Conservation (phyloP, 1,284 basidiomycete genomes). For the Apiotrichum gracile region DNA sequence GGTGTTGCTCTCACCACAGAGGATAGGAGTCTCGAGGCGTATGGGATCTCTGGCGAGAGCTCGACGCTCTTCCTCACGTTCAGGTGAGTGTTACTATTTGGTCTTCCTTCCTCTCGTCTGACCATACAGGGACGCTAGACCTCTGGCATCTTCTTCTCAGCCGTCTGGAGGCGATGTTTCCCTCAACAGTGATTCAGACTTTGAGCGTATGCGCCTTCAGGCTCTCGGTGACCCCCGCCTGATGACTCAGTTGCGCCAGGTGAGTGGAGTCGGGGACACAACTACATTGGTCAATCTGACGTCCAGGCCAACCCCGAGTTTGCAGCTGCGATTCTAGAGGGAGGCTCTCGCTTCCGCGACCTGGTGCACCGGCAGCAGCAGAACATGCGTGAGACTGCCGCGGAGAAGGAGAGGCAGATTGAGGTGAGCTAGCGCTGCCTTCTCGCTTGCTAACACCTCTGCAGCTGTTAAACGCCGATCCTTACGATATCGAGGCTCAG, state of each 20-base stretch:
- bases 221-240: slow-evolving; percentile 73
- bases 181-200: slow-evolving; percentile 58
- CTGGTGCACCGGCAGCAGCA: slow-evolving; percentile 62
- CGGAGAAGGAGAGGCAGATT: slow-evolving; percentile 60
- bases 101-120: not conserved
- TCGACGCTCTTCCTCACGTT: slow-evolving; percentile 40
- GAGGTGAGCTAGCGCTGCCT: slow-evolving; percentile 47
- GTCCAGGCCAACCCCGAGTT: slow-evolving; percentile 69
- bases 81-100: slow-evolving; percentile 21
- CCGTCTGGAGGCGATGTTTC: slow-evolving; percentile 23
- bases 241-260: slow-evolving; percentile 68
- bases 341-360: slow-evolving; percentile 67
- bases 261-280: slow-evolving; percentile 39
- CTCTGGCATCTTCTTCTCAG: slow-evolving; percentile 34
- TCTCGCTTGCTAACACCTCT: not conserved
- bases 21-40: slow-evolving; percentile 31
- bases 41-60: slow-evolving; percentile 30
- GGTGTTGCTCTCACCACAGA: slow-evolving; percentile 30
- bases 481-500: slow-evolving; percentile 86
- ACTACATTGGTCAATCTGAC: not conserved
- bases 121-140: not conserved
- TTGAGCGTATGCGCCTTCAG: slow-evolving; percentile 85
- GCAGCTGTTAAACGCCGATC: slow-evolving; percentile 67
- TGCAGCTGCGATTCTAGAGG: slow-evolving; percentile 61
- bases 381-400: slow-evolving; percentile 55